Base-by-base conservation (phyloP, 805 yeast species). In the Jamesozyma spencerorum region DNA sequence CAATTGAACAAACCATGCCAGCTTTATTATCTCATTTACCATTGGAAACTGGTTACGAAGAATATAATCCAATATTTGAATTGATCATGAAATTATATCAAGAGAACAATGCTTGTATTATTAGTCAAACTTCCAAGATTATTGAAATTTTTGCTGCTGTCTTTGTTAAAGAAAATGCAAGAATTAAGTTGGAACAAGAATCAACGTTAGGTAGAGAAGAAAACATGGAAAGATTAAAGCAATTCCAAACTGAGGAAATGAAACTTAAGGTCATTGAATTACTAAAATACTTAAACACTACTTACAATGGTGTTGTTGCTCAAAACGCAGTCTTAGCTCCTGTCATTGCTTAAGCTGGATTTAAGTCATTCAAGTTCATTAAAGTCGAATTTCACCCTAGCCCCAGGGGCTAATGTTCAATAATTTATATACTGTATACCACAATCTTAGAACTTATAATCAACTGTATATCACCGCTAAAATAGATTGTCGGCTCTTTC, bases 141-240 rank as follows among this genome's bases (percentile, higher is more conserved):
- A 72, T 85, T 40, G 79, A 74, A 43, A 66, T 84, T 27, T 79
- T 88, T 46, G 79, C 81, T 34, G 68, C 69, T 45, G 82, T 85
- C 18, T 85, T 86, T 60, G 62, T 73, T 40, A 81, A 83, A 61
- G 94, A 86, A 57, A 70, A 73, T 45, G 94, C 83, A 58, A 74
- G 81, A 59, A 74, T 77, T 46, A 79, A 76, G 59, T 67, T 82
- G 55, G 76, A 75, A 48, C 71, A 69, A 60, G 83, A 83, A 58
- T 77, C 86, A 42, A 84, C 94, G 20, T 68, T 85, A 54, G 94
- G 94, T 44, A 81, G 92, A 70, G 95, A 84, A 62, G 86, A 81
- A 61, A 77, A 79, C 63, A 70, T 80, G 57, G 90, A 82, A 50
- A 72, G 81, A 59, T 68, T 77, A 62, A 82, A 77, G 62, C 96